Evolutionary conservation across 371 early-diverging fungal species (phyloP).

Genomic region (Syncephalastrum monosporum): DNA sequence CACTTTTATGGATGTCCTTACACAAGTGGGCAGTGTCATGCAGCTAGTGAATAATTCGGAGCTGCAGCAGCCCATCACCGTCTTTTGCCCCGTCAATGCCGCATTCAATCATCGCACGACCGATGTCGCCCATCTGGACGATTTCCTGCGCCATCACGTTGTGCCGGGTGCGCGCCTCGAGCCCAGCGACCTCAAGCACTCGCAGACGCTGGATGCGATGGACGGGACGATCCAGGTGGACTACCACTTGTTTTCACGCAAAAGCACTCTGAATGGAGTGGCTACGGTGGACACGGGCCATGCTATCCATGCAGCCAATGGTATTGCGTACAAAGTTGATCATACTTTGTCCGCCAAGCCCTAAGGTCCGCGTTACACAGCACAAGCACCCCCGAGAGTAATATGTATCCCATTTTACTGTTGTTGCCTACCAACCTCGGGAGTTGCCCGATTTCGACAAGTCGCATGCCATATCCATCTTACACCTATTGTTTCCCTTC

Average conservation of each 20-base stretch:
- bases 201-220: constrained; percentile 25
- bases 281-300: constrained; percentile 30
- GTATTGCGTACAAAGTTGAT: constrained; percentile 47
- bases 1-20: constrained; percentile 47
- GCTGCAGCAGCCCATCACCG: constrained; percentile 23
- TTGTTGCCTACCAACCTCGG: constrained; percentile 9
- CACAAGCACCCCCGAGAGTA: no score
- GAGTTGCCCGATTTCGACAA: constrained; percentile 7
- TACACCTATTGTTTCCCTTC: no score
- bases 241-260: constrained; percentile 24
- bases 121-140: constrained; percentile 17
- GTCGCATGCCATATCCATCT: no score
- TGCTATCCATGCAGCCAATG: constrained; percentile 37
- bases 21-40: constrained; percentile 33
- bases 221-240: constrained; percentile 27
- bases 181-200: constrained; percentile 13
- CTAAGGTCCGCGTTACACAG: not conserved
- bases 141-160: constrained; percentile 37
- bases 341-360: constrained; percentile 24
- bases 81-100: constrained; percentile 42
- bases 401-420: constrained; percentile 2
- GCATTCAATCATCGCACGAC: constrained; percentile 28
- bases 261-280: constrained; percentile 25
- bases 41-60: constrained; percentile 31
- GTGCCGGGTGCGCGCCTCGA: constrained; percentile 29